phyloP scores from a whole-genome alignment of 352 stramenopile species.

The Pythium aphanidermatum region DNA sequence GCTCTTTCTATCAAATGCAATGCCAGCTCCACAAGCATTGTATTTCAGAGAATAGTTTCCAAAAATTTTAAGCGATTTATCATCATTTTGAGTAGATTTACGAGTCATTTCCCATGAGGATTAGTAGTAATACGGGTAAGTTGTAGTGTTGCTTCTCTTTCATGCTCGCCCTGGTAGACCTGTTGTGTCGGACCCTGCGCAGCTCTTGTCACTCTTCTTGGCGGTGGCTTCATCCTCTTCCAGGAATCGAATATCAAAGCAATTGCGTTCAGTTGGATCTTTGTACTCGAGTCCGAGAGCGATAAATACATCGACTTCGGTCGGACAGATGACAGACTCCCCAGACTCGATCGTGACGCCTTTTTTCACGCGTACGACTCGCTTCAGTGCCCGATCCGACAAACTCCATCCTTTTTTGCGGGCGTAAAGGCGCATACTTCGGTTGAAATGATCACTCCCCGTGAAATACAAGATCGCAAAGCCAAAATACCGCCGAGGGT shows the following conservation, averaged over 20 bases:
- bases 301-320: constrained; percentile 83
- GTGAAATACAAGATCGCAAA: constrained; percentile 90
- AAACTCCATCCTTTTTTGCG: constrained; percentile 76
- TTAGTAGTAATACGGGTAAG: no score
- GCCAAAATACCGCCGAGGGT: constrained; percentile 67
- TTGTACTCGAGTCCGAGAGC: constrained; percentile 83
- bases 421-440: constrained; percentile 75
- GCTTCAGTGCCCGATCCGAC: constrained; percentile 63
- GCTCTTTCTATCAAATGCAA: no score
- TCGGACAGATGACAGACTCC: constrained; percentile 68
- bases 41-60: no score
- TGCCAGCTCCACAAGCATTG: no score
- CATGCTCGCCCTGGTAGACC: no score
- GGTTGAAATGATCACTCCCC: constrained; percentile 89
- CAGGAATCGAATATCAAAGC: constrained; percentile 76
- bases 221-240: constrained; percentile 64
- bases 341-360: constrained; percentile 53
- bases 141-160: no score
- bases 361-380: constrained; percentile 40
- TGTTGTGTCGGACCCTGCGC: no score
- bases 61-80: neutral
- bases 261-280: constrained; percentile 66
- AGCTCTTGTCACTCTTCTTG: constrained; percentile 19
- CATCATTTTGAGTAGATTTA: constrained; percentile 1
- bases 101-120: no score